Conservation (phyloP, 1,284 basidiomycete genomes). For the Meira miltonrushii region DNA sequence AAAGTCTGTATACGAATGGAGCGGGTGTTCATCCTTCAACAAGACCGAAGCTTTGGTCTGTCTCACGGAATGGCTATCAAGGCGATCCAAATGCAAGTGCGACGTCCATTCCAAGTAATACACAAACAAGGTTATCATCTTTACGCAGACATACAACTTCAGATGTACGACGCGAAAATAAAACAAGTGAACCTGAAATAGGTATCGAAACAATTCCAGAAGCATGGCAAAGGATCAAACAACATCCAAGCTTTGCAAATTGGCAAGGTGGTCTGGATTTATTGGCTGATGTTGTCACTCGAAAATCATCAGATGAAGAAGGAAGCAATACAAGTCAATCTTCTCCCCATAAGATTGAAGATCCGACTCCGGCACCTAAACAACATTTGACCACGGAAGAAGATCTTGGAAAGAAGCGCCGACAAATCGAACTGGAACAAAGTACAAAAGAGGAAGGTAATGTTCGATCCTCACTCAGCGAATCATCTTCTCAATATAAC, state of each 20-base stretch:
- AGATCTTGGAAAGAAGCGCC: neutral
- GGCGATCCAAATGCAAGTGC: neutral
- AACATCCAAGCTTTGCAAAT: constrained; percentile 42
- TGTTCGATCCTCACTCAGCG: neutral
- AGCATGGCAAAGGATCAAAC: constrained; percentile 43
- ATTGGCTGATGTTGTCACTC: constrained; percentile 36
- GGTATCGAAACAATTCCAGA: constrained; percentile 16
- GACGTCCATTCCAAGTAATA: neutral
- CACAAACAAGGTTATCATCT: neutral
- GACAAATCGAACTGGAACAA: too few species aligned
- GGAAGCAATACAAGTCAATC: neutral
- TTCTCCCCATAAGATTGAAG: neutral
- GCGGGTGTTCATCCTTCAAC: neutral
- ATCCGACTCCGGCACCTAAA: neutral
- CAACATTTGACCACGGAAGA: neutral
- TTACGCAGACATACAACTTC: neutral
- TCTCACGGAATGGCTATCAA: neutral
- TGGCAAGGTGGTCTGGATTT: constrained; percentile 44
- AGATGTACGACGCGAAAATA: neutral
- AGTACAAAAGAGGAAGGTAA: neutral
- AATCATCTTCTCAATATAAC: constrained; percentile 1
- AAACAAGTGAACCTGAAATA: neutral
- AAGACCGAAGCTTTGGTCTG: neutral
- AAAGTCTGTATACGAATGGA: neutral
- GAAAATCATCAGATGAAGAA: constrained; percentile 4